These are phyloP conservation scores for Stylonectria norvegica DNA, from an alignment of 2,329 filamentous ascomycete genomes.

Conservation along the genomic window DNA sequence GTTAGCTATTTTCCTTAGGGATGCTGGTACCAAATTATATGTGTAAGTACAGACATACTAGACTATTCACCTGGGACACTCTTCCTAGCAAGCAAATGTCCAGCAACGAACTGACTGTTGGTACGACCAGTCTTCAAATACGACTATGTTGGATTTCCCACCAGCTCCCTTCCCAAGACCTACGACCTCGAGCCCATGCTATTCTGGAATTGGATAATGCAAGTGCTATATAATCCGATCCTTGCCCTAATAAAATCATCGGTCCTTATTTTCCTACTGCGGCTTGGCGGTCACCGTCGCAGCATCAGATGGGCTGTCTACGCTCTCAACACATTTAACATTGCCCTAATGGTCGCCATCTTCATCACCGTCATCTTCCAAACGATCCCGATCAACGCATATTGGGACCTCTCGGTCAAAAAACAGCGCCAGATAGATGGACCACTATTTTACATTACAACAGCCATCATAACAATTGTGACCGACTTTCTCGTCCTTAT, in stretches of 20 bases:
- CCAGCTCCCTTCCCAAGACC: slow-evolving; percentile 4
- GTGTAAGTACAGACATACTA: slow-evolving; percentile 13
- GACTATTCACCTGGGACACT: too few relatives aligned
- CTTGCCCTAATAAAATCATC: slow-evolving; percentile 45
- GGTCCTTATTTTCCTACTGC: slow-evolving; percentile 43
- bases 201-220: slow-evolving; percentile 23
- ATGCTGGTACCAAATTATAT: slow-evolving; percentile 16
- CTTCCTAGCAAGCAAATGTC: not conserved
- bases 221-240: slow-evolving; percentile 42
- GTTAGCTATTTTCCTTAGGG: slow-evolving; percentile 14
- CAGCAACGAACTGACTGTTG: not conserved
- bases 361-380: slow-evolving; percentile 40
- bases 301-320: slow-evolving; percentile 26
- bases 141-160: slow-evolving; percentile 17
- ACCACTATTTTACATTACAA: slow-evolving; percentile 35
- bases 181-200: slow-evolving; percentile 16
- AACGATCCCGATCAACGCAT: slow-evolving; percentile 34
- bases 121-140: slow-evolving; percentile 18
- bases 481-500: slow-evolving; percentile 39
- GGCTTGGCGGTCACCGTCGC: slow-evolving; percentile 31
- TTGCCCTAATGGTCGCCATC: slow-evolving; percentile 29
- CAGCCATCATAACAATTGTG: slow-evolving; percentile 37
- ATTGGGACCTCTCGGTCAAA: slow-evolving; percentile 29
- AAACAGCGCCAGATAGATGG: slow-evolving; percentile 21
- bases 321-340: slow-evolving; percentile 33